Conservation (phyloP, 495 filamentous ascomycete genomes). For the Aspergillus cristatus region DNA sequence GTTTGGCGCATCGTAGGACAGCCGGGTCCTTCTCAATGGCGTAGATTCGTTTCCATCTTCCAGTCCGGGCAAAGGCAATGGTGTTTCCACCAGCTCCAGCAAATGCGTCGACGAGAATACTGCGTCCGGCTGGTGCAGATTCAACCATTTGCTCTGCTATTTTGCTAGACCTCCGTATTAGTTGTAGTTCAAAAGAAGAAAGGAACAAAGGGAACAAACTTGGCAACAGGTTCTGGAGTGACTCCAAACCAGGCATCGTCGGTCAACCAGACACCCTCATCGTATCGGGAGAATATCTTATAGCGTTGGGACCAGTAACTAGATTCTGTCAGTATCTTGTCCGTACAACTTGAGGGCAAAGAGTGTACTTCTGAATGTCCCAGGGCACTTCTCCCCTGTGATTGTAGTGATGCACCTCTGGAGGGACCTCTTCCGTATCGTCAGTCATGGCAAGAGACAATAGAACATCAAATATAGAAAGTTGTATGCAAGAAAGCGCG, state of each 20-base stretch:
- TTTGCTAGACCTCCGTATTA: conserved; percentile 38
- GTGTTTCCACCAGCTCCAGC: conserved; percentile 86
- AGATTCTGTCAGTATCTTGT: conserved; percentile 7
- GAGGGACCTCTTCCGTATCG: conserved; percentile 26
- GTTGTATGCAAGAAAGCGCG: too few species aligned
- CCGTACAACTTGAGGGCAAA: neutral
- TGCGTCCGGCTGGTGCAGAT: conserved; percentile 41
- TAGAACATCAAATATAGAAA: too few species aligned
- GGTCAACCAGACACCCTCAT: conserved; percentile 82
- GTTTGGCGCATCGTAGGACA: conserved; percentile 77
- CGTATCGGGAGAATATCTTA: conserved; percentile 72
- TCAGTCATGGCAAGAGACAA: conserved; percentile 16
- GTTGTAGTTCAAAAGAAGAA: neutral
- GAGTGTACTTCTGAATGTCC: conserved; percentile 63
- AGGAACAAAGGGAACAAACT: too few species aligned
- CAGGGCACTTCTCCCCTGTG: conserved; percentile 53
- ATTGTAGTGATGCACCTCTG: conserved; percentile 55
- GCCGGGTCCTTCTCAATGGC: conserved; percentile 75
- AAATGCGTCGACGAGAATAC: conserved; percentile 74
- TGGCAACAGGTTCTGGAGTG: conserved; percentile 83
- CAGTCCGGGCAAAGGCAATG: conserved; percentile 82
- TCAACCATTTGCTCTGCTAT: conserved; percentile 66
- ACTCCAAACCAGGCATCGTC: conserved; percentile 93
- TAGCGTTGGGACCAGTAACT: conserved; percentile 88
- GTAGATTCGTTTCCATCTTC: conserved; percentile 70